A percentile compares a stretch with the other conserved stretches of the same genome.
Conservation (phyloP, 129 eudicot species). For the Chrysanthemum seticuspe region DNA sequence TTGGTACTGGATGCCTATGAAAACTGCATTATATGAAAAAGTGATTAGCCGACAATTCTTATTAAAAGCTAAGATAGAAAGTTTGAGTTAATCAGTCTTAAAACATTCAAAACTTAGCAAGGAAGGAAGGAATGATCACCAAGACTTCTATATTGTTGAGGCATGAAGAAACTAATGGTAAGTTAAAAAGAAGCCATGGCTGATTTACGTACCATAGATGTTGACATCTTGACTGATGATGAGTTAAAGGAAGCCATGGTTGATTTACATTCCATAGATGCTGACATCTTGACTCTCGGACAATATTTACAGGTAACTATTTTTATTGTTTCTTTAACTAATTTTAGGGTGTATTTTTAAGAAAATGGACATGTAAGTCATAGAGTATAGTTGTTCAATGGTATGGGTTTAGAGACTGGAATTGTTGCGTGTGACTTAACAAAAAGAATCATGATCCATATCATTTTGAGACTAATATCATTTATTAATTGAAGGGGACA, state of each 20-base stretch:
- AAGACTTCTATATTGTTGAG: conserved; percentile 95
- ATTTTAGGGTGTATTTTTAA: not conserved
- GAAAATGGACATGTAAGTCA: not conserved
- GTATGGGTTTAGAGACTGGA: too few relatives aligned
- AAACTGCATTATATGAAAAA: too few relatives aligned
- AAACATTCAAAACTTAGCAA: conserved; percentile 77
- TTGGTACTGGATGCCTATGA: too few relatives aligned
- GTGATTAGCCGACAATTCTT: too few relatives aligned
- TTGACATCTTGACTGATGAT: conserved; percentile 30
- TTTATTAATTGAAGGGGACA: too few relatives aligned
- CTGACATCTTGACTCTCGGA: conserved; percentile 92
- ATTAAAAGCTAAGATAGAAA: too few relatives aligned
- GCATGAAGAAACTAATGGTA: conserved; percentile 68
- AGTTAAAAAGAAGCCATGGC: too few relatives aligned
- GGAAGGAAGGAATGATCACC: conserved; percentile 74
- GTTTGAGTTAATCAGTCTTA: conserved; percentile 66
- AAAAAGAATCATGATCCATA: too few relatives aligned
- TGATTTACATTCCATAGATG: conserved; percentile 83
- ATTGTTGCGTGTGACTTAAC: too few relatives aligned
- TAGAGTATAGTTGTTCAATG: too few relatives aligned
- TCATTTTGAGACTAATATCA: too few relatives aligned
- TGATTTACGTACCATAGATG: too few relatives aligned
- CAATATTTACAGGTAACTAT: conserved; percentile 83
- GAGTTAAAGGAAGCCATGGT: conserved; percentile 92
- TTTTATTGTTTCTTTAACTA: not conserved